A percentile compares a stretch with the other conserved stretches of the same genome.
Evolutionary conservation across 2,329 filamentous ascomycete genomes (phyloP).

Genomic region (Colletotrichum abscissum): DNA sequence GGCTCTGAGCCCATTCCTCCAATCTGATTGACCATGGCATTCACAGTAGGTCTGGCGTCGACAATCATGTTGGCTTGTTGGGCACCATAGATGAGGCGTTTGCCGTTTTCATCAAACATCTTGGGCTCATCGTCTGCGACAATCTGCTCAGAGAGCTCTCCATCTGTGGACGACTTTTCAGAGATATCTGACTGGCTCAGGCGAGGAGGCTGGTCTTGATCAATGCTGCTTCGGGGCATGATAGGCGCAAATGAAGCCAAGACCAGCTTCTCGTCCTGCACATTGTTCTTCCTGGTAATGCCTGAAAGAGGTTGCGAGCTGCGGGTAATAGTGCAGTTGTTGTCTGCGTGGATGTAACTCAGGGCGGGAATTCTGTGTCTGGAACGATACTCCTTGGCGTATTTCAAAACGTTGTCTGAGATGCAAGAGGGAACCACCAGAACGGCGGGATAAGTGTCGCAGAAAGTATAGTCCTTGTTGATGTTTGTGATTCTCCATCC

Average conservation of each 20-base stretch:
- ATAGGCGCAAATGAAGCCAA: slow-evolving; percentile 90
- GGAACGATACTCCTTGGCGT: slow-evolving; percentile 90
- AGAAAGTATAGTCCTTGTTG: slow-evolving; percentile 91
- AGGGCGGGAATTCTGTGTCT: slow-evolving; percentile 88
- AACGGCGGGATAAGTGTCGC: slow-evolving; percentile 89
- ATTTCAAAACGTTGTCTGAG: slow-evolving; percentile 97
- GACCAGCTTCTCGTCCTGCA: slow-evolving; percentile 95
- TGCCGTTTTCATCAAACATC: slow-evolving; percentile 68
- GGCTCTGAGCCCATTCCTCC: slow-evolving; percentile 95
- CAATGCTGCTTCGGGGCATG: slow-evolving; percentile 47
- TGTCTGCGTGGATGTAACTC: slow-evolving; percentile 95
- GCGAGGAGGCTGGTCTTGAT: slow-evolving; percentile 52
- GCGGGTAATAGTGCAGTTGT: slow-evolving; percentile 95
- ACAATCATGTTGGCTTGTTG: slow-evolving; percentile 96
- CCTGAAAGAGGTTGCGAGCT: slow-evolving; percentile 94
- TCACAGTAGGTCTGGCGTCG: slow-evolving; percentile 92
- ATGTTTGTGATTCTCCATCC: slow-evolving; percentile 93
- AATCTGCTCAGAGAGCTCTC: slow-evolving; percentile 70
- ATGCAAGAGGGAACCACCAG: slow-evolving; percentile 88
- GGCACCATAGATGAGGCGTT: slow-evolving; percentile 83
- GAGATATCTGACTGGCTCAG: slow-evolving; percentile 64
- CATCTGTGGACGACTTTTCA: slow-evolving; percentile 48
- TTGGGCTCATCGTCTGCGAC: slow-evolving; percentile 53
- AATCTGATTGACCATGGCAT: slow-evolving; percentile 94
- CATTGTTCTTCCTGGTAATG: slow-evolving; percentile 86